Evolutionary conservation across 1,284 basidiomycete species (phyloP).

Genomic region (Leccinum solheimii): DNA sequence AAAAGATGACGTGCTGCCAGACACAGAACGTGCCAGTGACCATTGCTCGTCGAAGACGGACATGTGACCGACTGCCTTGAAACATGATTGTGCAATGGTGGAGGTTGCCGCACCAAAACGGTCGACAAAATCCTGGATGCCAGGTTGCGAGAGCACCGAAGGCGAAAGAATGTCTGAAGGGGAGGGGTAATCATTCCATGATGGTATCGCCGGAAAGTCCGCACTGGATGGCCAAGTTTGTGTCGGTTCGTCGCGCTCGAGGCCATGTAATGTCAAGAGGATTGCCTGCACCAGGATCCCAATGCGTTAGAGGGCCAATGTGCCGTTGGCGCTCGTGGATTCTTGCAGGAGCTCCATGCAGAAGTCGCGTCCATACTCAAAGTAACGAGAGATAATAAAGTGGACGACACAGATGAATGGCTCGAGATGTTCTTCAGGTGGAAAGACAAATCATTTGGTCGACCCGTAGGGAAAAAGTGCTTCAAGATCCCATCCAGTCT

Average conservation of each 20-base stretch:
- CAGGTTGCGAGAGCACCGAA: constrained; percentile 57
- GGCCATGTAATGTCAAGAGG: constrained; percentile 67
- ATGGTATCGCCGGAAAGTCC: constrained; percentile 67
- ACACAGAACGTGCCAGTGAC: constrained; percentile 49
- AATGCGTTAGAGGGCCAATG: constrained; percentile 70
- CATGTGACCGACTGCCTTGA: constrained; percentile 72
- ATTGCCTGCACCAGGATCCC: constrained; percentile 79
- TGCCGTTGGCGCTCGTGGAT: constrained; percentile 43
- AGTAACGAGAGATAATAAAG: constrained; percentile 81
- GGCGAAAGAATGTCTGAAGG: constrained; percentile 64
- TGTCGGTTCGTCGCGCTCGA: constrained; percentile 69
- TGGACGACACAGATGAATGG: constrained; percentile 81
- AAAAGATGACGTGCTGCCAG: constrained; percentile 49
- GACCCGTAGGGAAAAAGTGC: constrained; percentile 78
- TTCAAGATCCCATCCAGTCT: constrained; percentile 81
- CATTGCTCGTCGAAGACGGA: constrained; percentile 86
- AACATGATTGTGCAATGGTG: constrained; percentile 64
- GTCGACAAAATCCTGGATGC: constrained; percentile 78
- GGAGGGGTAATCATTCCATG: constrained; percentile 67
- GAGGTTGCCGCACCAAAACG: constrained; percentile 64
- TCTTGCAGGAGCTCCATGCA: constrained; percentile 81
- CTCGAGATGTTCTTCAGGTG: constrained; percentile 76
- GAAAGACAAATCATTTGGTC: constrained; percentile 53
- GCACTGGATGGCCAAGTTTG: constrained; percentile 76
- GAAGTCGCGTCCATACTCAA: constrained; percentile 84